phyloP scores from a whole-genome alignment of 176 grass and related monocot species.

The bread wheat (Triticum aestivum) region DNA sequence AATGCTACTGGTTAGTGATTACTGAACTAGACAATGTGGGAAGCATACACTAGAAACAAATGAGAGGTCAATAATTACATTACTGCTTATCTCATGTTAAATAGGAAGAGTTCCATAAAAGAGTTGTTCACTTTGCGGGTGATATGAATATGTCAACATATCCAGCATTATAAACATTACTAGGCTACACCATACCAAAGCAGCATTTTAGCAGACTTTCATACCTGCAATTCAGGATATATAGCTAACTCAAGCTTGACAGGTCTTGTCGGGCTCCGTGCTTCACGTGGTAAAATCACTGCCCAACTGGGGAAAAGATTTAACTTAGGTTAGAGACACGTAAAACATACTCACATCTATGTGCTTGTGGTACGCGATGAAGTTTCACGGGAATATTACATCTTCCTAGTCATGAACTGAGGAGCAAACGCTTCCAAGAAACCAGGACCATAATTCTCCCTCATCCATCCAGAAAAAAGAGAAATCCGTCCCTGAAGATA shows the following conservation, averaged over 20 bases:
- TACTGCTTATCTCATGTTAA: constrained; percentile 20
- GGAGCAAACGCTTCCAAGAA: constrained; percentile 87
- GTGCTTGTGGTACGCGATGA: neutral
- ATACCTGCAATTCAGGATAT: constrained; percentile 75
- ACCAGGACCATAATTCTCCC: constrained; percentile 83
- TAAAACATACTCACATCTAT: constrained; percentile 26
- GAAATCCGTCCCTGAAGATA: constrained; percentile 60
- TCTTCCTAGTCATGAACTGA: constrained; percentile 79
- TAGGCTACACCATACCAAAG: neutral
- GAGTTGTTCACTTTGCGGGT: neutral
- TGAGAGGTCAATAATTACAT: neutral
- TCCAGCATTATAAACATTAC: neutral
- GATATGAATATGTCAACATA: neutral
- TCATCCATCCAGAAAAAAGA: constrained; percentile 86
- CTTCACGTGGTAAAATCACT: constrained; percentile 72
- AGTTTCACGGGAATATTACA: constrained; percentile 34
- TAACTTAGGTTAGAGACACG: neutral
- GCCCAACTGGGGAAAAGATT: constrained; percentile 64
- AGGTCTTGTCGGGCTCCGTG: constrained; percentile 44
- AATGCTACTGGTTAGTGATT: neutral
- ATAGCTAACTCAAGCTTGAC: constrained; percentile 79
- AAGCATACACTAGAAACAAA: neutral
- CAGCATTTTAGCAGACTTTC: neutral
- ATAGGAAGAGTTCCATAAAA: neutral
- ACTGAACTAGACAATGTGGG: neutral